Base-by-base conservation (phyloP, 2,329 filamentous ascomycete genomes). In the Diaporthe australafricana region DNA sequence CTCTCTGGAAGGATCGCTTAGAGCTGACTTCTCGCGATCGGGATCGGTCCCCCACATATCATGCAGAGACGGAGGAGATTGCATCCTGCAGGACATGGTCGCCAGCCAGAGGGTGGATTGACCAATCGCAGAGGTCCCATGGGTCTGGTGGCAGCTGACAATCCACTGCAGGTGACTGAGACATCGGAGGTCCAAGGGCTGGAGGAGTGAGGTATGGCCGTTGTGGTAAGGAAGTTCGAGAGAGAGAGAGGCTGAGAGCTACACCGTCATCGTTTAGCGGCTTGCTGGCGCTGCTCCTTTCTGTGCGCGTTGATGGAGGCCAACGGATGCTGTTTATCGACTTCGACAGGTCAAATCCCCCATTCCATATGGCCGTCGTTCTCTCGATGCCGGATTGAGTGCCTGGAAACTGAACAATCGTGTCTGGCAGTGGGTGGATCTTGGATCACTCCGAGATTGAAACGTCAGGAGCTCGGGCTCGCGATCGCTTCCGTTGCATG, bases 11-110 rank as follows among this genome's bases (percentile, higher is more conserved):
- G 42, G 27, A 48, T 63, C 25, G 5, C 57, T 30, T 25, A 63
- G 20, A 63, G 60, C 60, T 63, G 47, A 48, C n/a, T 25, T 48
- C 42, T 63, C 42, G 60, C 30, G n/a, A 63, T 63, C 60, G 60
- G 60, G 27, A 48, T 48, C 60, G 60, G 32, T 48, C 42, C 60
- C 60, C 60, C 60, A 63, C 57, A 32, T n/a, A n/a, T 17, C 5
- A 11, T n/a, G 57, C 12, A 63, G 20, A 12, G 20, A 16, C 11
- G 8, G 57, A 8, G 20, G 9, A 16, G 20, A 45, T 9, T 60
- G 38, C 3, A 17, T 38, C 56, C 56, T 60, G 56, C 22, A 20
- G 56, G 25, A 27, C 22, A 12, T 42, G 38, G 17, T 14, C 5
- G 22, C 22, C 17, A 30, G 56, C 25, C 9, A 14, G n/a, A 22